Conservation (phyloP, 2,329 filamentous ascomycete genomes). For the Phaeosphaeriaceae sp. region DNA sequence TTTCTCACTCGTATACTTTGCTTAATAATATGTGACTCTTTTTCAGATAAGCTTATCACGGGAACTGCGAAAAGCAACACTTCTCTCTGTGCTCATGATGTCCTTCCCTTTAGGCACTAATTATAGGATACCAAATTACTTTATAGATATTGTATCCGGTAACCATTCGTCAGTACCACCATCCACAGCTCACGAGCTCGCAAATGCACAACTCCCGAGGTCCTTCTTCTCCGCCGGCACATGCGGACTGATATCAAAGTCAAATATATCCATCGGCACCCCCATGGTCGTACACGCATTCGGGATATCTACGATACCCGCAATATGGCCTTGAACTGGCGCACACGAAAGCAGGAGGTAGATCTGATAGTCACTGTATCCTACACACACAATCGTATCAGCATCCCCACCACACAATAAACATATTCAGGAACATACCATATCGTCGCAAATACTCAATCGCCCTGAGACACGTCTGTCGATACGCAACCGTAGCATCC, state of each 20-base stretch:
- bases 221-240: slow-evolving; percentile 66
- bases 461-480: slow-evolving; percentile 77
- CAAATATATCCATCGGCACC: slow-evolving; percentile 91
- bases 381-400: slow-evolving; percentile 24
- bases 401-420: neutral
- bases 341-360: slow-evolving; percentile 87
- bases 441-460: slow-evolving; percentile 82
- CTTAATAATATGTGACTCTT: too few relatives aligned
- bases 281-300: slow-evolving; percentile 91
- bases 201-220: slow-evolving; percentile 74
- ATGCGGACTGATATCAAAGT: slow-evolving; percentile 84
- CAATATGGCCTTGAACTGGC: slow-evolving; percentile 85
- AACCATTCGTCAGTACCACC: too few relatives aligned
- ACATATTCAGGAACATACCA: slow-evolving; percentile 54
- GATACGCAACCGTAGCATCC: slow-evolving; percentile 84
- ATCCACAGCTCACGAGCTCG: slow-evolving; percentile 38
- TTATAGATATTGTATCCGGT: too few relatives aligned
- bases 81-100: too few relatives aligned
- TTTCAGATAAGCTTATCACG: too few relatives aligned
- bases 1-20: too few relatives aligned
- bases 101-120: too few relatives aligned
- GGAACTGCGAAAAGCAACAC: too few relatives aligned
- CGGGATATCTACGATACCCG: slow-evolving; percentile 86
- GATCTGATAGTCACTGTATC: slow-evolving; percentile 75
- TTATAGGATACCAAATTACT: too few relatives aligned